phyloP scores from a whole-genome alignment of 495 filamentous ascomycete genomes.

The Penicillium cinerascens region DNA sequence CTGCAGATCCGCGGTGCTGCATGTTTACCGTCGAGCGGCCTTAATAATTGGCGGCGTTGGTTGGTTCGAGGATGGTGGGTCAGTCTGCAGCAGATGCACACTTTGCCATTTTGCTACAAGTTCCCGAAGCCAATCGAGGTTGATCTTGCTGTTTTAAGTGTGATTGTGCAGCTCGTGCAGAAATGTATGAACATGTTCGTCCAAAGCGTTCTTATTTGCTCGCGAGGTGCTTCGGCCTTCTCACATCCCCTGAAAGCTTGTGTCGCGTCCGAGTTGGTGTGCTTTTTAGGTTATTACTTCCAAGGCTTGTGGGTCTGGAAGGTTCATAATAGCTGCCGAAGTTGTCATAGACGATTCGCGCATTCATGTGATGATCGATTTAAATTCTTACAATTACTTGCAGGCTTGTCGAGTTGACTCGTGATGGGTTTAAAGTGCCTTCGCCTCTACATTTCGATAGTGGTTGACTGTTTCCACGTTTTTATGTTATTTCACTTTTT shows the following conservation, averaged over 20 bases:
- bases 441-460: too few relatives aligned
- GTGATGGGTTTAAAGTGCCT: too few relatives aligned
- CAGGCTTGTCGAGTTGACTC: too few relatives aligned
- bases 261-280: too few relatives aligned
- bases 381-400: neutral
- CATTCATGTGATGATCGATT: neutral
- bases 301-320: too few relatives aligned
- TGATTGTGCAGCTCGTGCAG: neutral
- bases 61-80: conserved; percentile 10
- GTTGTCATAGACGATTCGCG: too few relatives aligned
- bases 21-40: neutral
- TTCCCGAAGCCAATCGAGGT: conserved; percentile 2
- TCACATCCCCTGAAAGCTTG: too few relatives aligned
- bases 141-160: conserved; percentile 2
- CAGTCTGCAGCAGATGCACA: conserved; percentile 4
- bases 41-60: neutral
- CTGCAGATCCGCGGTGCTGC: conserved; percentile 6
- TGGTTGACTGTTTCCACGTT: neutral
- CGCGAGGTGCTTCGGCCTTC: neutral
- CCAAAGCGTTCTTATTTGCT: neutral
- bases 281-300: too few relatives aligned
- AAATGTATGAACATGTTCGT: conserved; percentile 9
- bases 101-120: conserved; percentile 7
- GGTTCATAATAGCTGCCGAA: too few relatives aligned
- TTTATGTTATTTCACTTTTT: neutral